Conservation (phyloP, 768 basidiomycete species). For the Kwoniella sp. region DNA sequence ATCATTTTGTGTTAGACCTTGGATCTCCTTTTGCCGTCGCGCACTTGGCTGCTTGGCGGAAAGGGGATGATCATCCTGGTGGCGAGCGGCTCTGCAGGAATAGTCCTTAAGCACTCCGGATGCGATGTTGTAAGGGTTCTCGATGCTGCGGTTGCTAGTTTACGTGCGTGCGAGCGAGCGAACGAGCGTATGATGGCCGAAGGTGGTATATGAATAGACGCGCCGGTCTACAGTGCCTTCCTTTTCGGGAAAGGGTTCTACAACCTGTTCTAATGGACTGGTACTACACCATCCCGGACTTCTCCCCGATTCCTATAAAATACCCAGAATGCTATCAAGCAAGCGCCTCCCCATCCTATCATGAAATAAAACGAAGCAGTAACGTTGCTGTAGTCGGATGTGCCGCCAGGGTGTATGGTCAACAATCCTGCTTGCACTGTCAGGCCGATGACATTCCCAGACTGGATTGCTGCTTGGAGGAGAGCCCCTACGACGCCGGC, state of each 20-base stretch:
- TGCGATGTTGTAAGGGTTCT: too few species aligned
- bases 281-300: not conserved
- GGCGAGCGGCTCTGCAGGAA: too few species aligned
- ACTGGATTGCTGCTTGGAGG: conserved; percentile 39
- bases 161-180: too few species aligned
- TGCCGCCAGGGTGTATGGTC: conserved; percentile 30
- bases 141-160: too few species aligned
- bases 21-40: too few species aligned
- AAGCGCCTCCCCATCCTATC: conserved; percentile 32
- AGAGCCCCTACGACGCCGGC: conserved; percentile 47
- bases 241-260: not conserved
- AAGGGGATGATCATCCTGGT: too few species aligned
- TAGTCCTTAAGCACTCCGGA: too few species aligned
- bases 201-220: too few species aligned
- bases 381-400: conserved; percentile 30
- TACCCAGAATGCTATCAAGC: conserved; percentile 28
- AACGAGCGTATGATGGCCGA: too few species aligned
- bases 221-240: not conserved
- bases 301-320: conserved; percentile 18
- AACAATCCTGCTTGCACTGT: conserved; percentile 41
- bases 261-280: not conserved
- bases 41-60: too few species aligned
- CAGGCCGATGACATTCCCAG: conserved; percentile 33
- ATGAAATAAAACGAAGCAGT: conserved; percentile 31
- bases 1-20: too few species aligned